These are phyloP conservation scores for Aspergillus incahuasiensis DNA, from an alignment of 495 filamentous ascomycete species.

Conservation along the genomic window DNA sequence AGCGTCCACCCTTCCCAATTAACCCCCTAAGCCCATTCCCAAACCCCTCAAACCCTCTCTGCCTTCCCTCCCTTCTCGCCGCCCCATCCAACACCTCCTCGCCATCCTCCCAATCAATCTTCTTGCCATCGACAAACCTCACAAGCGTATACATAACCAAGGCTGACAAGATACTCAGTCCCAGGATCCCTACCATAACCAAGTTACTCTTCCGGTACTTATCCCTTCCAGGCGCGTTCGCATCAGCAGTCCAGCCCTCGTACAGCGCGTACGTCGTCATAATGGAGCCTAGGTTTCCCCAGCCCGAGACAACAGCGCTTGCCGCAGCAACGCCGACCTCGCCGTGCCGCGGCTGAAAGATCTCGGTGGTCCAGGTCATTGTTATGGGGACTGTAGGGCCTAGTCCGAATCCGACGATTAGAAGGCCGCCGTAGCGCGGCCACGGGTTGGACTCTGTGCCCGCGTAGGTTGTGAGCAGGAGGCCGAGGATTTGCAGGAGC, in stretches of 20 bases:
- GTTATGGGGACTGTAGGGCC: conserved; percentile 88
- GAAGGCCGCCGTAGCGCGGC: conserved; percentile 82
- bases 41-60: conserved; percentile 63
- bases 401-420: conserved; percentile 86
- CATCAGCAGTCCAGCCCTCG: conserved; percentile 76
- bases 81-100: conserved; percentile 61
- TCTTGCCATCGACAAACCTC: conserved; percentile 53
- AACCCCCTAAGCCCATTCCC: conserved; percentile 5
- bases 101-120: conserved; percentile 22
- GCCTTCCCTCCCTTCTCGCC: conserved; percentile 60
- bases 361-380: conserved; percentile 90
- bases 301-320: conserved; percentile 75
- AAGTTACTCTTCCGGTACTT: conserved; percentile 81
- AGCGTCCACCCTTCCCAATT: not conserved
- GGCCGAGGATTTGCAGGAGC: conserved; percentile 75
- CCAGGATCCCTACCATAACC: conserved; percentile 82
- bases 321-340: conserved; percentile 92
- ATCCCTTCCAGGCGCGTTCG: conserved; percentile 53
- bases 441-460: conserved; percentile 60
- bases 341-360: conserved; percentile 84
- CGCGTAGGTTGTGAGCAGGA: conserved; percentile 76
- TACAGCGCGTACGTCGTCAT: conserved; percentile 87
- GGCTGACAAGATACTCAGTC: conserved; percentile 68
- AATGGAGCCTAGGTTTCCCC: conserved; percentile 81
- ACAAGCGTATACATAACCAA: conserved; percentile 63